Evolutionary conservation across 345 rosid species (phyloP).

Genomic region (Hevea brasiliensis): DNA sequence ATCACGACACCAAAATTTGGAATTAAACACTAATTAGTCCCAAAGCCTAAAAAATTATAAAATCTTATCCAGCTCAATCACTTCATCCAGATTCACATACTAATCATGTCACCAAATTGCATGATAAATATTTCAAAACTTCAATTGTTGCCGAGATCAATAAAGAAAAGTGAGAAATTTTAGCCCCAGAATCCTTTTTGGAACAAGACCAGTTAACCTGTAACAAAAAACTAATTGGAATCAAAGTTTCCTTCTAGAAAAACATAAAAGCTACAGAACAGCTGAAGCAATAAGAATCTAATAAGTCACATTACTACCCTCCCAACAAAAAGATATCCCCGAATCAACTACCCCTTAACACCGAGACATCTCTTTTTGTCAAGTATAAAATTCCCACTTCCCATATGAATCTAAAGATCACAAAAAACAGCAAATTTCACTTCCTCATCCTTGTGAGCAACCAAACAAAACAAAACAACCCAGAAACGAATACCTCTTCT

Average conservation of each 20-base stretch:
- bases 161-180: neutral
- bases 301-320: neutral
- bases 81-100: constrained; percentile 16
- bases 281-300: constrained; percentile 12
- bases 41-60: neutral
- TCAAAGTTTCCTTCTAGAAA: constrained; percentile 7
- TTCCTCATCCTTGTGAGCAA: neutral
- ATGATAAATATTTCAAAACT: neutral
- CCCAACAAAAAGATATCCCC: neutral
- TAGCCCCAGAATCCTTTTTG: neutral
- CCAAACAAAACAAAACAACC: neutral
- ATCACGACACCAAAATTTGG: constrained; percentile 25
- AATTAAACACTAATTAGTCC: neutral
- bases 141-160: neutral
- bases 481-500: neutral
- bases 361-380: neutral
- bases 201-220: constrained; percentile 15
- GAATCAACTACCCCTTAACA: neutral
- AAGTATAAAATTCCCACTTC: neutral
- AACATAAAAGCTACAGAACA: neutral
- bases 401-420: neutral
- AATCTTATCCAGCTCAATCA: constrained; percentile 1
- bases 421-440: neutral
- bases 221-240: neutral
- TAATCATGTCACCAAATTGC: neutral